Base-by-base conservation (phyloP, 768 basidiomycete species). In the Leucogyrophana mollusca region DNA sequence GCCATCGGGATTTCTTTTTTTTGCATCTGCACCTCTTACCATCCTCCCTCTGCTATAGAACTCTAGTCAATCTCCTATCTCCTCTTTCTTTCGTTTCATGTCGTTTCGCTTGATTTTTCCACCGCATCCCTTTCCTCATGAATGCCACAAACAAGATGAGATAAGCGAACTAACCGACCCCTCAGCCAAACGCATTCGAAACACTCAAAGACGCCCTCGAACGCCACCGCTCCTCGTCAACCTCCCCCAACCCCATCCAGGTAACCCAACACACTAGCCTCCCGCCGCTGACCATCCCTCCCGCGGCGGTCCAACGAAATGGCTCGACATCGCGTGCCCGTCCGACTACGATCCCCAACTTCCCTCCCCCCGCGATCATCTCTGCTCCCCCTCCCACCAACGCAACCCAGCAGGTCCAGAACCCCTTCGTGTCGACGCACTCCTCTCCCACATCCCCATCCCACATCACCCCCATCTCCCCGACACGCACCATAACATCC, bases 131-230 rank as follows among this genome's bases (percentile, higher is more conserved):
- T 22, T 56, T 43, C n/a, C n/a, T n/a, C n/a, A n/a, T n/a, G n/a
- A n/a, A n/a, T n/a, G n/a, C n/a, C n/a, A n/a, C n/a, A n/a, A n/a
- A n/a, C n/a, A n/a, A n/a, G n/a, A n/a, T n/a, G n/a, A n/a, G n/a
- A n/a, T n/a, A n/a, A n/a, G n/a, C n/a, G n/a, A n/a, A n/a, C n/a
- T n/a, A n/a, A n/a, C n/a, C 9, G 33, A 21, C 27, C 38, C 45
- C 34, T 32, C 52, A 83, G 82, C 72, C 74, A 2, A 51, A 65
- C 27, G 71, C 77, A 1, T 80, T 83, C 33, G 66, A 73, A 50
- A 73, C 61, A 0, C 69, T 79, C n/a, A 73, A 66, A 4, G 64
- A 68, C 18, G 79, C 79, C 2, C 69, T 83, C 20, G 79, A 81
- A 54, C 71, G 66, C 21, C 80, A 83, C 55, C 66, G 65, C 23